Conservation (phyloP, 345 rosid genomes). For the Litchi chinensis region DNA sequence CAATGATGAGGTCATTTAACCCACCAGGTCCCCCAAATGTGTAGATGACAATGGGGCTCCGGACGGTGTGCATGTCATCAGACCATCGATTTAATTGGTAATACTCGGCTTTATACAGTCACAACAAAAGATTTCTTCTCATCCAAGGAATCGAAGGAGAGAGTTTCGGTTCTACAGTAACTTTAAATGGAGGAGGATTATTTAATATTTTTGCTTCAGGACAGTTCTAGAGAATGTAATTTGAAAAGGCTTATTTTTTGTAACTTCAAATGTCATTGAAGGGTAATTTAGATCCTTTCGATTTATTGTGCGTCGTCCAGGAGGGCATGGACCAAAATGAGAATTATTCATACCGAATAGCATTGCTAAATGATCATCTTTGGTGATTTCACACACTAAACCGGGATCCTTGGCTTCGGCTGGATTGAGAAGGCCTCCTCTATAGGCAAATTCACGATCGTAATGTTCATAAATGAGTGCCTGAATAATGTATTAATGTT, state of each 20-base stretch:
- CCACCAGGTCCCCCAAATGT: background rate
- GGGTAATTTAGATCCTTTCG: conserved; percentile 26
- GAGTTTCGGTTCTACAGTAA: background rate
- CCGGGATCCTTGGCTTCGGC: conserved; percentile 37
- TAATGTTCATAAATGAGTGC: no score
- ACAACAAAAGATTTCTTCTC: conserved; percentile 25
- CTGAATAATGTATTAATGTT: no score
- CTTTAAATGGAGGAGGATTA: no score
- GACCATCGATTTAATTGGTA: background rate
- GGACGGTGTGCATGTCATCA: conserved; percentile 18
- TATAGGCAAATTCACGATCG: conserved; percentile 31
- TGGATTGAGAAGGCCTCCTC: conserved; percentile 42
- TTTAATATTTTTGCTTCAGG: no score
- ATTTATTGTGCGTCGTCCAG: background rate
- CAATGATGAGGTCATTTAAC: background rate
- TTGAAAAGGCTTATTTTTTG: no score
- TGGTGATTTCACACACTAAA: conserved; percentile 33
- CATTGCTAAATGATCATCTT: conserved; percentile 30
- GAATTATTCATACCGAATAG: conserved; percentile 26
- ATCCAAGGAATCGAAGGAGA: conserved; percentile 19
- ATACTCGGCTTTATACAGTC: conserved; percentile 4
- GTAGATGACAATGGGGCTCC: conserved; percentile 28
- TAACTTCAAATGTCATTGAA: conserved; percentile 5
- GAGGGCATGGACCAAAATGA: conserved; percentile 3
- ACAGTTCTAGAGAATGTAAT: no score